Evolutionary conservation across 1,139 yeast species (phyloP).

Genomic region (Geotrichum candidum): DNA sequence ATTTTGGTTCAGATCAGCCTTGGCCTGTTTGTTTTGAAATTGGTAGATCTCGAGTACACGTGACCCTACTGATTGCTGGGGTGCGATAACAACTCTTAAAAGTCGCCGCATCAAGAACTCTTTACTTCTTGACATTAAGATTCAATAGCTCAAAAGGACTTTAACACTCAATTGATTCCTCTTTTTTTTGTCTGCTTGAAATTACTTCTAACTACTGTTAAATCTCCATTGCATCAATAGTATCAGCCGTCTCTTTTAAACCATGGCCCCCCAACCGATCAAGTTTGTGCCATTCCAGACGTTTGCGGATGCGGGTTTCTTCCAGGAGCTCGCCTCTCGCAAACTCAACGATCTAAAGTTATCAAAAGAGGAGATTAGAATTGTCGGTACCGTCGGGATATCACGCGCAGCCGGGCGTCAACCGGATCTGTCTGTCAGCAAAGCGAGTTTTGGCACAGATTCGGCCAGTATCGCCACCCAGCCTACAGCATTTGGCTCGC

Average conservation of each 20-base stretch:
- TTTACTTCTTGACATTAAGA: too few species aligned
- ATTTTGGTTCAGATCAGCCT: too few species aligned
- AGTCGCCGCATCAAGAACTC: too few species aligned
- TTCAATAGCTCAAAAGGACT: too few species aligned
- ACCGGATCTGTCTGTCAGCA: neutral
- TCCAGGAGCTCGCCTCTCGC: slow-evolving; percentile 59
- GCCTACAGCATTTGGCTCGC: slow-evolving; percentile 34
- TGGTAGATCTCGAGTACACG: too few species aligned
- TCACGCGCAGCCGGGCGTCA: neutral
- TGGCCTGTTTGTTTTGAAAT: too few species aligned
- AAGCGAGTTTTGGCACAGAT: neutral
- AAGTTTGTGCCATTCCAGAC: slow-evolving; percentile 56
- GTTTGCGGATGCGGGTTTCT: slow-evolving; percentile 80
- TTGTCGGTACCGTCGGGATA: neutral
- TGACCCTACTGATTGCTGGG: too few species aligned
- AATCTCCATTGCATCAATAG: neutral
- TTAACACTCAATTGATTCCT: too few species aligned
- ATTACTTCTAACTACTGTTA: neutral
- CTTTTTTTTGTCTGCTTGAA: neutral
- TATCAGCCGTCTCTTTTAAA: neutral
- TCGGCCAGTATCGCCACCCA: neutral
- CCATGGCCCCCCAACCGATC: neutral
- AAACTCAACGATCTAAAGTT: slow-evolving; percentile 41
- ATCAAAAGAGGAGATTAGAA: neutral
- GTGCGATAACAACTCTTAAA: too few species aligned